Evolutionary conservation across 2,329 filamentous ascomycete genomes (phyloP), one percentile per base, ranked within the genome.

Genomic region (Venturia effusa): DNA sequence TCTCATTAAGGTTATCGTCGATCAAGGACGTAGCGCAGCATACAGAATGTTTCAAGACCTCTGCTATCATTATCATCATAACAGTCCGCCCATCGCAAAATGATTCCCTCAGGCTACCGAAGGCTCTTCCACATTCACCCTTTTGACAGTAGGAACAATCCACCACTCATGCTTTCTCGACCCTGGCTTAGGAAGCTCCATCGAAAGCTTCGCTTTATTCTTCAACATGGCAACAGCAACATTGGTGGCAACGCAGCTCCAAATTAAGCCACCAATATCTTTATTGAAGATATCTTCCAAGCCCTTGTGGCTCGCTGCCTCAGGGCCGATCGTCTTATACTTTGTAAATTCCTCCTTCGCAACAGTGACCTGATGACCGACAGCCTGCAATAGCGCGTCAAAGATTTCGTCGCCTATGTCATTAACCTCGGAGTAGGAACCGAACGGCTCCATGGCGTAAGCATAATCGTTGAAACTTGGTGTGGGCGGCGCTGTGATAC

Each of bases 381-480:
- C 51, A 15, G n/a, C 34, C n/a, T 17, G 24, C 15, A 61, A 30
- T 11, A n/a, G 22, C 22, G 45, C 11, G 27, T 34, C 22, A 34
- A 57, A 34, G 13, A 27, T 57, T 17, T 32, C 22, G 1, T 19
- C 22, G 6, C 10, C 15, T 30, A 30, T n/a, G 13, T 57, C 2
- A n/a, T 32, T 8, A 19, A 39, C 45, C n/a, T 32, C 66, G 0
- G 64, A 57, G 34, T 69, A 73, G 0, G 68, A 27, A 0, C 74
- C 74, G 40, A 71, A 76, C 2, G 73, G 72, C 57, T 72, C 68
- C 6, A 71, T 67, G 10, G 69, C 67, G 2, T 59, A 67, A 41
- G 77, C 74, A 66, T 89, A 90, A 17, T 86, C 83, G 7, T 84
- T 83, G 66, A 84, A 88, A 0, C 83, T 76, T 0, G 89, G 85